Evolutionary conservation across 805 yeast species (phyloP), one percentile per base, ranked within the genome.

Genomic region (Lipomyces sp.): DNA sequence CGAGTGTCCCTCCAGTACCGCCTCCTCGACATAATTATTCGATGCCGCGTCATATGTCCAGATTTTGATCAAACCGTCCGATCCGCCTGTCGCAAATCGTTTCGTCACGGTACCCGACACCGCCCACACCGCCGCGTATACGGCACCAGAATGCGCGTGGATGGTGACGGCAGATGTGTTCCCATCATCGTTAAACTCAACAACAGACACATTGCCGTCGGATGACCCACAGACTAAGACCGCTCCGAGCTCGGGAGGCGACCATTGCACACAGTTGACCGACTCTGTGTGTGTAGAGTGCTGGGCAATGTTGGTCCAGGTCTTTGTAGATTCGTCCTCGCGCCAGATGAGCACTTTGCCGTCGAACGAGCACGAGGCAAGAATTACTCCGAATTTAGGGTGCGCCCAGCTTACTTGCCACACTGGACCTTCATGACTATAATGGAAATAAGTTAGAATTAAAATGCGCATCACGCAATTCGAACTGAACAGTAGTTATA

Each of bases 391-490:
- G 76, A 94, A 95, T 78, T 94, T 94, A 39, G 99, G 99, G 77
- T 95, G 99, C 2, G 98, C 98, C 99, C 99, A 95, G 63, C 91
- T 86, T 29, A 92, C 96, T 80, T 94, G 97, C 99, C 99, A 95
- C 58, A 95, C 98, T 11, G 99, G 98, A 42, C 98, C 99, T 69
- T 92, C 97, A 78, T 95, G 99, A 45, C 80, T 74, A 34, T 55
- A 5, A 42, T 34, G 2, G 33, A 37, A 18, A 18, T 34, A 35
- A 4, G 35, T 45, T n/a, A 30, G 33, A 48, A 29, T 55, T 55
- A 11, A 30, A 24, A 24, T 24, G 18, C n/a, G 30, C 60, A 29
- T 42, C 8, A 7, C 24, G 18, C n/a, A 7, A 24, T 24, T 24
- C 24, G 24, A 24, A 24, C 24, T 24, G 24, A 24, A 24, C 1